These are phyloP conservation scores for carrot (Daucus carota) DNA, from an alignment of 129 eudicot genomes.

Conservation along the genomic window DNA sequence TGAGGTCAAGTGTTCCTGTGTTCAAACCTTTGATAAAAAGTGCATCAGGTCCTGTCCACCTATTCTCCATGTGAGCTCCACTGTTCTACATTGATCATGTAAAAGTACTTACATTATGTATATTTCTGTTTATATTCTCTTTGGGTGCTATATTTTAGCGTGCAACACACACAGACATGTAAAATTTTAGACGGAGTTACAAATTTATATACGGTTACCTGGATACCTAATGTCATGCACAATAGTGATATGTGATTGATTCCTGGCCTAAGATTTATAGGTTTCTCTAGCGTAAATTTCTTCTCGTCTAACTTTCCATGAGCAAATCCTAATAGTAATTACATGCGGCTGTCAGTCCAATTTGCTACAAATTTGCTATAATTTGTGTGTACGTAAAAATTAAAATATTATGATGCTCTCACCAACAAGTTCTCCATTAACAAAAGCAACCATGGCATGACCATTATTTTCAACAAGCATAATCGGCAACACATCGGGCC, in stretches of 20 bases:
- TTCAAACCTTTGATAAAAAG: slow-evolving; percentile 55
- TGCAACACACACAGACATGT: no score
- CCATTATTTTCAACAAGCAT: slow-evolving; percentile 63
- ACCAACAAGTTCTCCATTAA: slow-evolving; percentile 76
- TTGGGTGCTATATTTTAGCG: no score
- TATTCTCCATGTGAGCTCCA: slow-evolving; percentile 82
- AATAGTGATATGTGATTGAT: slow-evolving; percentile 42
- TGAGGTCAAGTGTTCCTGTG: slow-evolving; percentile 73
- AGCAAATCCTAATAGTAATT: slow-evolving; percentile 46
- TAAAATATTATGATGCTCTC: background rate
- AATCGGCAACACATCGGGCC: slow-evolving; percentile 55
- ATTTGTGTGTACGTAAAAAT: background rate
- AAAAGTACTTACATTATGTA: background rate
- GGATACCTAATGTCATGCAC: slow-evolving; percentile 76
- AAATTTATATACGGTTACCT: slow-evolving; percentile 32
- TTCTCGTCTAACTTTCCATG: slow-evolving; percentile 68
- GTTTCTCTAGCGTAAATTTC: slow-evolving; percentile 40
- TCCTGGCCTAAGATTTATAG: slow-evolving; percentile 50
- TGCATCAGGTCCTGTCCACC: slow-evolving; percentile 64
- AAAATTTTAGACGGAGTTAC: no score
- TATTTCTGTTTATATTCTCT: no score
- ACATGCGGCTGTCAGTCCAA: background rate
- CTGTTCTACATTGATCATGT: slow-evolving; percentile 41
- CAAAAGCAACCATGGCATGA: slow-evolving; percentile 63
- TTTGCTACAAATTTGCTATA: background rate